A percentile compares a stretch with the other conserved stretches of the same genome.
phyloP scores from a whole-genome alignment of 768 basidiomycete genomes.

The Tricholoma sp. region DNA sequence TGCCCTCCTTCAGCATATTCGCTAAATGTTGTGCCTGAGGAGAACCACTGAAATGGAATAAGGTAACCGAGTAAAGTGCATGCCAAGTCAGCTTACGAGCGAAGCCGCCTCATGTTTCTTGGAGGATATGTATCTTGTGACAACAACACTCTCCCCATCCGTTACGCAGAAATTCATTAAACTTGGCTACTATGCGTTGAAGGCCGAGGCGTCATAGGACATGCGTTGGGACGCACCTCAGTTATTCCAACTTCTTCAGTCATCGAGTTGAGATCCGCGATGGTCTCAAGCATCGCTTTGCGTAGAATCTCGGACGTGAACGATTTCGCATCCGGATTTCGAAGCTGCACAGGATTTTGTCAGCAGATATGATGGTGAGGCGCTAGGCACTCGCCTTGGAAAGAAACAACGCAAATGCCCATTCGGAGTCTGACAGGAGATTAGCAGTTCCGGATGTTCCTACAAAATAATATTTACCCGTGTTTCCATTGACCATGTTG shows the following conservation, averaged over 20 bases:
- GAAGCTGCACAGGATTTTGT: constrained; percentile 46
- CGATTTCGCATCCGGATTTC: constrained; percentile 67
- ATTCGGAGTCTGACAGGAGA: constrained; percentile 74
- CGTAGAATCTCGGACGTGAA: constrained; percentile 72
- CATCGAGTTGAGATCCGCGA: constrained; percentile 70
- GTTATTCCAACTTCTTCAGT: constrained; percentile 67
- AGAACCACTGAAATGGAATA: constrained; percentile 65
- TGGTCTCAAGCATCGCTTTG: constrained; percentile 86
- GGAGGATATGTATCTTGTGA: constrained; percentile 92
- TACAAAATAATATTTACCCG: constrained; percentile 44
- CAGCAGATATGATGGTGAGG: neutral
- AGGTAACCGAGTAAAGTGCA: constrained; percentile 1
- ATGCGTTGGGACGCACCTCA: constrained; percentile 45
- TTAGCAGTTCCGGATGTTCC: neutral
- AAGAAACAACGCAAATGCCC: constrained; percentile 91
- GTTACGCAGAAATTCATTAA: constrained; percentile 96
- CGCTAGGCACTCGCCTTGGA: constrained; percentile 50
- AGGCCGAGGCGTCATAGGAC: neutral
- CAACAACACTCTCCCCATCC: constrained; percentile 91
- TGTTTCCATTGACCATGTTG: constrained; percentile 86
- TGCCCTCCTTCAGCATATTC: constrained; percentile 86
- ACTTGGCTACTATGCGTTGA: constrained; percentile 52
- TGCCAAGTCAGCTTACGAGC: constrained; percentile 41
- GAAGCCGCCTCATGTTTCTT: constrained; percentile 90
- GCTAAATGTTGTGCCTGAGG: constrained; percentile 90